phyloP scores from a whole-genome alignment of 1,284 basidiomycete species.

The Microbotryum lychnidis-dioicae region DNA sequence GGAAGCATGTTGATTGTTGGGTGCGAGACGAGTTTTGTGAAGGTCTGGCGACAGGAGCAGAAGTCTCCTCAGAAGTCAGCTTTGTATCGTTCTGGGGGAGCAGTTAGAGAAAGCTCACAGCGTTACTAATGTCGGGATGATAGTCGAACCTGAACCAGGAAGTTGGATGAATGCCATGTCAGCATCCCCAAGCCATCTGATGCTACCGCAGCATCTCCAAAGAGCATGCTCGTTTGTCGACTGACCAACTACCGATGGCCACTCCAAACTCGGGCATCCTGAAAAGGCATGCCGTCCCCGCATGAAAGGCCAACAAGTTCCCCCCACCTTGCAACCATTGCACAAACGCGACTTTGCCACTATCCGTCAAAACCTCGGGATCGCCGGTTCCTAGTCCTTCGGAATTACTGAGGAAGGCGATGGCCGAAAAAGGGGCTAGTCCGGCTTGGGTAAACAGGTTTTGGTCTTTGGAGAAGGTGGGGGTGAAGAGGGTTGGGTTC shows the following conservation, averaged over 20 bases:
- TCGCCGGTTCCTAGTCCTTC: slow-evolving; percentile 10
- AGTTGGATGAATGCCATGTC: background rate
- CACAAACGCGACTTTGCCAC: slow-evolving; percentile 14
- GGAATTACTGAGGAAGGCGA: slow-evolving; percentile 24
- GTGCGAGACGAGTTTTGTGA: slow-evolving; percentile 18
- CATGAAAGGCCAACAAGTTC: slow-evolving; percentile 21
- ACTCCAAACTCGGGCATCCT: slow-evolving; percentile 21
- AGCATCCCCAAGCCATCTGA: background rate
- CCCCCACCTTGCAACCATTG: slow-evolving; percentile 21
- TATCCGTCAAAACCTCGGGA: slow-evolving; percentile 1
- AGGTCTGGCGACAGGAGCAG: slow-evolving; percentile 14
- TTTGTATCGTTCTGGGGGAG: background rate
- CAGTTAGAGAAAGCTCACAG: slow-evolving; percentile 2
- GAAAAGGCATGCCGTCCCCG: slow-evolving; percentile 27
- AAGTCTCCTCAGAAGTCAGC: background rate
- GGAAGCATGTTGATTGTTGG: slow-evolving; percentile 24
- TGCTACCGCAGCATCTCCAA: background rate
- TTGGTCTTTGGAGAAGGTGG: slow-evolving; percentile 19
- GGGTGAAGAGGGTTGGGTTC: slow-evolving; percentile 2
- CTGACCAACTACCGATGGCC: slow-evolving; percentile 23
- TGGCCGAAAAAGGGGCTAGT: slow-evolving; percentile 14
- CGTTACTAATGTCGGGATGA: slow-evolving; percentile 19
- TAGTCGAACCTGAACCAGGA: slow-evolving; percentile 18
- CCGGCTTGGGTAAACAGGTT: slow-evolving; percentile 9
- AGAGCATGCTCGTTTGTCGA: background rate